phyloP scores from a whole-genome alignment of 2,329 filamentous ascomycete genomes.

The Calonectria montana region DNA sequence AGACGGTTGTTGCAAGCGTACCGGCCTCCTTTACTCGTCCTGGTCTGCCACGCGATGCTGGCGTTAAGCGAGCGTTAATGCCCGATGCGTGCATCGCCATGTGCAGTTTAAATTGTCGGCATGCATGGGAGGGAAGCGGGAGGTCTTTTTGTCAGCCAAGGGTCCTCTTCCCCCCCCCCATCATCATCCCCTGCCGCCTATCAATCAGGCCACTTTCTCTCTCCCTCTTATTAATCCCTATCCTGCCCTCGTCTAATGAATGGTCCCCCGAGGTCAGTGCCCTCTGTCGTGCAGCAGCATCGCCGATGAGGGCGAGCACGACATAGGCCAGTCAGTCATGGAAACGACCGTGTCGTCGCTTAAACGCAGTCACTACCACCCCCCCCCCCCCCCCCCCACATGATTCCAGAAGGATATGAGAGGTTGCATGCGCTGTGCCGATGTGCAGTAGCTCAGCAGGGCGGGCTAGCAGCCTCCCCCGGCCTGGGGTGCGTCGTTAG shows the following conservation, averaged over 20 bases:
- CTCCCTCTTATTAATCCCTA: background rate
- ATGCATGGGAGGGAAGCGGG: background rate
- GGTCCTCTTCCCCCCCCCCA: background rate
- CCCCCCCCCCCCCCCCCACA: too few species aligned
- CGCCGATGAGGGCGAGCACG: constrained; percentile 9
- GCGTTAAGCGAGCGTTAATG: background rate
- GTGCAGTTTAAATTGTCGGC: background rate
- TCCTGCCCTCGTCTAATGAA: background rate
- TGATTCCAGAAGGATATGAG: constrained; percentile 13
- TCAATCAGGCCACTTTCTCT: constrained; percentile 13
- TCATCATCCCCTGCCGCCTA: background rate
- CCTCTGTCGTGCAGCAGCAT: constrained; percentile 11
- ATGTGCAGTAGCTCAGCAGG: background rate
- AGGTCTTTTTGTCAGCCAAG: background rate
- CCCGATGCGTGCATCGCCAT: background rate
- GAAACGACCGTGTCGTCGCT: background rate
- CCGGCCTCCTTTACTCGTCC: background rate
- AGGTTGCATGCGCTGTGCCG: background rate
- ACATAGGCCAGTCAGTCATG: background rate
- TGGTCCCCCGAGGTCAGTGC: constrained; percentile 7
- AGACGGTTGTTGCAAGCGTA: background rate
- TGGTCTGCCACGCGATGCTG: background rate
- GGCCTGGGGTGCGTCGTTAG: constrained; percentile 6
- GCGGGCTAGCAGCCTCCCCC: background rate
- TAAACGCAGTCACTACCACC: constrained; percentile 7